Conservation (phyloP, 306 rosid genomes). For the Lotus japonicus region DNA sequence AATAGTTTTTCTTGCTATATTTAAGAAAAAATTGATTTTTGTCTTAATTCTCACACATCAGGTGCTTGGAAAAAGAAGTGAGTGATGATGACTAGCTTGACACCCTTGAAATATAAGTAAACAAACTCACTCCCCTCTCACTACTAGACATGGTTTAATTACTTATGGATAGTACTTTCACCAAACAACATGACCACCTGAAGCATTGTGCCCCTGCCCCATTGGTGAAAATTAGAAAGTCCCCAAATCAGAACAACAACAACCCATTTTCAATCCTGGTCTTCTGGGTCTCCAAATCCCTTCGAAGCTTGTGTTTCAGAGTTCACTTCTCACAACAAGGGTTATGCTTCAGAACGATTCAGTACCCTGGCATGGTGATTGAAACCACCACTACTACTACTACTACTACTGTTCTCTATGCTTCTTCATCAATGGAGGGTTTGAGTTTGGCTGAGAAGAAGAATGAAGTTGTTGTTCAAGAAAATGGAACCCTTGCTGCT, state of each 20-base stretch:
- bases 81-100: conserved; percentile 13
- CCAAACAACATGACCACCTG: conserved; percentile 36
- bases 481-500: conserved; percentile 20
- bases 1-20: too few relatives aligned
- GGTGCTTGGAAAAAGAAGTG: neutral
- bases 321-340: conserved; percentile 42
- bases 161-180: conserved; percentile 55
- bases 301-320: conserved; percentile 32
- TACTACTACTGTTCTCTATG: conserved; percentile 47
- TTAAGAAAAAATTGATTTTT: too few relatives aligned
- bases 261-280: conserved; percentile 43
- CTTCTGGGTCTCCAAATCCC: conserved; percentile 52
- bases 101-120: conserved; percentile 29
- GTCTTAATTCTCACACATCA: neutral
- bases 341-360: conserved; percentile 44
- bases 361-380: conserved; percentile 43
- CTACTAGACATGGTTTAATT: conserved; percentile 49
- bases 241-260: conserved; percentile 20
- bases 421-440: conserved; percentile 46
- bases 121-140: conserved; percentile 14
- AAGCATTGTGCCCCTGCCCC: conserved; percentile 37
- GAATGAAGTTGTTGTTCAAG: conserved; percentile 26
- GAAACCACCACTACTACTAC: too few relatives aligned
- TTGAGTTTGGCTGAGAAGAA: conserved; percentile 34
- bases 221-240: conserved; percentile 24